phyloP scores from a whole-genome alignment of 805 yeast genomes.

The Nakazawaea molendinolei region DNA sequence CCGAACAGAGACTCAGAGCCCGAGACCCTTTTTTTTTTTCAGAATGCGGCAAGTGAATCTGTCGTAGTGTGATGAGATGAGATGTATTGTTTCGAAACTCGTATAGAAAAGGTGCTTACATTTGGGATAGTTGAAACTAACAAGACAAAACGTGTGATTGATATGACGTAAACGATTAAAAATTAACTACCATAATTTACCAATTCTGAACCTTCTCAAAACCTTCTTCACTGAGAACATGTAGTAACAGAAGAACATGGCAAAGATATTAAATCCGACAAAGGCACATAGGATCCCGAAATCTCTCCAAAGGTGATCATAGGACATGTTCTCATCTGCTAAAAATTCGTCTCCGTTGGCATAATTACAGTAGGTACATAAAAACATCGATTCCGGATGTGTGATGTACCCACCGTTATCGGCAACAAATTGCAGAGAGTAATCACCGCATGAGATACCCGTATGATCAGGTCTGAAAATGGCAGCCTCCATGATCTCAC shows the following conservation, averaged over 20 bases:
- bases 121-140: too few species aligned
- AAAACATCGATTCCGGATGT: constrained; percentile 21
- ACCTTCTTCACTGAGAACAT: not conserved
- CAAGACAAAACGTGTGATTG: too few species aligned
- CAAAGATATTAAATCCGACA: constrained; percentile 36
- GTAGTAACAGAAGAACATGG: constrained; percentile 25
- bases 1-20: too few species aligned
- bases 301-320: constrained; percentile 59
- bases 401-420: constrained; percentile 34
- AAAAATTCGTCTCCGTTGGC: constrained; percentile 24
- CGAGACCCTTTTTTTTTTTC: too few species aligned
- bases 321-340: constrained; percentile 28
- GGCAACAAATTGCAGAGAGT: constrained; percentile 25
- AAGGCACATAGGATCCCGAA: constrained; percentile 43
- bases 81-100: too few species aligned
- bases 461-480: not conserved
- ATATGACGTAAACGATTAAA: not conserved
- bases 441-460: constrained; percentile 41
- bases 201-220: not conserved
- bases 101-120: too few species aligned
- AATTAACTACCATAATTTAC: not conserved
- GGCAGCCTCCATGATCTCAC: not conserved
- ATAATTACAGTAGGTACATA: constrained; percentile 29
- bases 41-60: too few species aligned
- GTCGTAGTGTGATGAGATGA: too few species aligned